These are phyloP conservation scores for Alternaria sp. DNA, from an alignment of 2,329 filamentous ascomycete genomes.

Conservation along the genomic window DNA sequence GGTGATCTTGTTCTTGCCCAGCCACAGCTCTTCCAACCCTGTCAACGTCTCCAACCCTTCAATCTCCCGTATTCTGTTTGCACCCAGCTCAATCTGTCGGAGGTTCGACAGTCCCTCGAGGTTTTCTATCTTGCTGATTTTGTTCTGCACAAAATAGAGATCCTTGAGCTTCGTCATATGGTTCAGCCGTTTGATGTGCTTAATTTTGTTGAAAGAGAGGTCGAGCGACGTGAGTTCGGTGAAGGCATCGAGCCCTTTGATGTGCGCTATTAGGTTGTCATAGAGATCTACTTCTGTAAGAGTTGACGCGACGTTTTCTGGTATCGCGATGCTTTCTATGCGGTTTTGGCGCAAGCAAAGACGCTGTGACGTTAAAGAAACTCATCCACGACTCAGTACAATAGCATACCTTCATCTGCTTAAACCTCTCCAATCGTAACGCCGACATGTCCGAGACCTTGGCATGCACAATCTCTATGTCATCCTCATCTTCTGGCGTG, in stretches of 20 bases:
- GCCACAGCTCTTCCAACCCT: constrained; percentile 87
- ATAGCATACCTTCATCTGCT: constrained; percentile 66
- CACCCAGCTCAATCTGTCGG: constrained; percentile 86
- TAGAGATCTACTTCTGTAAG: constrained; percentile 91
- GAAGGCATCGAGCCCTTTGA: constrained; percentile 82
- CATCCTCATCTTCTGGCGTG: constrained; percentile 62
- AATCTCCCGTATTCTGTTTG: constrained; percentile 89
- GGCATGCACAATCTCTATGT: constrained; percentile 86
- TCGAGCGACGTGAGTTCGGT: constrained; percentile 80
- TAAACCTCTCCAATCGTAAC: constrained; percentile 84
- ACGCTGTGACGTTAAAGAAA: constrained; percentile 55
- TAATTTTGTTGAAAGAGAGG: constrained; percentile 98
- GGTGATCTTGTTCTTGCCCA: constrained; percentile 96
- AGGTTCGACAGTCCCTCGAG: constrained; percentile 77
- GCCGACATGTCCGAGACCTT: constrained; percentile 80
- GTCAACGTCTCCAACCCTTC: constrained; percentile 80
- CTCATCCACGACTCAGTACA: not conserved
- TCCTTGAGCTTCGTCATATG: constrained; percentile 81
- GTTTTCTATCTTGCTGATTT: constrained; percentile 86
- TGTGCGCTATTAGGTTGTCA: constrained; percentile 91
- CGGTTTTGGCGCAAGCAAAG: constrained; percentile 93
- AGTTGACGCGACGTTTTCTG: constrained; percentile 69
- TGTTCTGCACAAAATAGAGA: constrained; percentile 93
- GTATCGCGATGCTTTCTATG: constrained; percentile 80
- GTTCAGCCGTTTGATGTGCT: constrained; percentile 89